These are phyloP conservation scores for Penicillium alfredii DNA, from an alignment of 495 filamentous ascomycete genomes.

Conservation along the genomic window DNA sequence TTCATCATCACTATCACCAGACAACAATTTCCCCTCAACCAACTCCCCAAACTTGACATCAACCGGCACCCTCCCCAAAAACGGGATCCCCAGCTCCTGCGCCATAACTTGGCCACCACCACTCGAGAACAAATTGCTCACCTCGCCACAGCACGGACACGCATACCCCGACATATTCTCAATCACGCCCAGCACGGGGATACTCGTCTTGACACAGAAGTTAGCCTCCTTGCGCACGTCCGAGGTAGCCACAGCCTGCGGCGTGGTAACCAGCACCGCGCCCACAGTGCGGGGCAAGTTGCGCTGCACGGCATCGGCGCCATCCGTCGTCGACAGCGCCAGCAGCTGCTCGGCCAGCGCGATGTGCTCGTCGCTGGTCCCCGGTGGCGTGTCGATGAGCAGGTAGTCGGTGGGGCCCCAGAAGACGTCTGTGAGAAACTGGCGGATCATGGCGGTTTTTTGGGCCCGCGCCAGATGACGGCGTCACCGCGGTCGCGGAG, in stretches of 20 bases:
- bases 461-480: conserved; percentile 94
- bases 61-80: conserved; percentile 83
- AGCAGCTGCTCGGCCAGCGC: conserved; percentile 82
- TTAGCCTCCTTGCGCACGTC: conserved; percentile 96
- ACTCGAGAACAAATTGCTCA: conserved; percentile 84
- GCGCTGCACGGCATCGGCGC: conserved; percentile 14
- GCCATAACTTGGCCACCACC: conserved; percentile 92
- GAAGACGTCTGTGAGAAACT: conserved; percentile 87
- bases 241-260: conserved; percentile 86
- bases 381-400: conserved; percentile 91
- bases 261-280: conserved; percentile 92
- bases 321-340: conserved; percentile 37
- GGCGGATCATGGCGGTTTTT: conserved; percentile 99
- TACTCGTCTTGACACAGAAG: conserved; percentile 82
- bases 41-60: conserved; percentile 67
- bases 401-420: conserved; percentile 87
- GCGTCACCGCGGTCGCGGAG: conserved; percentile 77
- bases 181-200: conserved; percentile 79
- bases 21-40: conserved; percentile 54
- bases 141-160: conserved; percentile 90
- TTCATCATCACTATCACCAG: conserved; percentile 30
- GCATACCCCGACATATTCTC: conserved; percentile 99
- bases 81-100: conserved; percentile 71
- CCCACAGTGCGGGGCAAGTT: conserved; percentile 54
- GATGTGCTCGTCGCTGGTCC: conserved; percentile 96